Conservation (phyloP, 2,329 filamentous ascomycete species). For the Claviceps lovelessii region DNA sequence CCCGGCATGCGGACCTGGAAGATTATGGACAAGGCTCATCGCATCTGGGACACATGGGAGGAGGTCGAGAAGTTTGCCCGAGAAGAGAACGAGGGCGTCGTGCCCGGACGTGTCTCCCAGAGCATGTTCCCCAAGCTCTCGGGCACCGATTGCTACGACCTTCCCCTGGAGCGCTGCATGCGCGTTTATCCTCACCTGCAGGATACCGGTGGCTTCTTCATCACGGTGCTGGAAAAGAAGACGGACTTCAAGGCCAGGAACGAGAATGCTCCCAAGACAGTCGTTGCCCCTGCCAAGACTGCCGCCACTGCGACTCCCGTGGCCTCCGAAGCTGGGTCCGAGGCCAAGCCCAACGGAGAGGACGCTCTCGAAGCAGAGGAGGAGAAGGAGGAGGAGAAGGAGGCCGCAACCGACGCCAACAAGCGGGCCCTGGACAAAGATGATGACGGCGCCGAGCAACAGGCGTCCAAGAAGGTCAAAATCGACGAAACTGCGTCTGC, state of each 20-base stretch:
- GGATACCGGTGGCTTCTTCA: conserved; percentile 96
- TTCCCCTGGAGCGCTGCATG: conserved; percentile 83
- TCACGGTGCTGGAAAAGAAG: conserved; percentile 85
- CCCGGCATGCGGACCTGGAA: conserved; percentile 72
- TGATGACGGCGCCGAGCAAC: conserved; percentile 20
- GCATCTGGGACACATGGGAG: conserved; percentile 68
- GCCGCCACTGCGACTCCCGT: no score
- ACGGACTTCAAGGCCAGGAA: conserved; percentile 67
- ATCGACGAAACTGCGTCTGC: conserved; percentile 16
- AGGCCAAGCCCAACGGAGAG: conserved; percentile 18
- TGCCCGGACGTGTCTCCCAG: conserved; percentile 56
- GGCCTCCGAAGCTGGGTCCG: conserved; percentile 10
- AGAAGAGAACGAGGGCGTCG: conserved; percentile 36
- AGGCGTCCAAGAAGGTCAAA: conserved; percentile 35
- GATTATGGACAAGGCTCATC: conserved; percentile 75
- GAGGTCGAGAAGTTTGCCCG: conserved; percentile 60
- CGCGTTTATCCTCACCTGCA: conserved; percentile 89
- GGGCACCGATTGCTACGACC: conserved; percentile 37
- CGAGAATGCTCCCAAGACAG: conserved; percentile 41
- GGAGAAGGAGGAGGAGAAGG: conserved; percentile 7
- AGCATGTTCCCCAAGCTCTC: conserved; percentile 67
- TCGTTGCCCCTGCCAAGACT: no score
- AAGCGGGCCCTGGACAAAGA: conserved; percentile 22
- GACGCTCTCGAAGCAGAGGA: conserved; percentile 4
- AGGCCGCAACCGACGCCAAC: conserved; percentile 15